Base-by-base conservation (phyloP, 2,329 filamentous ascomycete genomes). In the Colletotrichum phormii region DNA sequence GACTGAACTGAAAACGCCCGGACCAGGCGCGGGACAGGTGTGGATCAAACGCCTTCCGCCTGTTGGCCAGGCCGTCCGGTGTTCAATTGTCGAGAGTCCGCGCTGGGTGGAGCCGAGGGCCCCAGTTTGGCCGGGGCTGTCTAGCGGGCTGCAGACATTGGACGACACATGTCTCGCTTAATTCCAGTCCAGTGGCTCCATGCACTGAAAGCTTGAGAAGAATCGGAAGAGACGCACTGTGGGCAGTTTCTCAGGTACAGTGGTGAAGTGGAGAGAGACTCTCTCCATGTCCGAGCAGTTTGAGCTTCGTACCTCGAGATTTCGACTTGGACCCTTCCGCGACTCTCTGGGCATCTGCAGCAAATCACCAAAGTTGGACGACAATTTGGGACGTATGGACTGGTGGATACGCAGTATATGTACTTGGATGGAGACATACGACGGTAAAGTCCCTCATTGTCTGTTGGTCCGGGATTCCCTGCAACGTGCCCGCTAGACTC, bases 211-310 rank as follows among this genome's bases (percentile, higher is more conserved):
- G 42, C 42, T 49, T 49, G 42, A 49, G 42, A 11, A 49, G 18
- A 49, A 9, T 49, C n/a, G 33, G n/a, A n/a, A 26, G 15, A 31
- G 4, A 59, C 54, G 26, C 66, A 57, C 26, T 55, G 51, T 49
- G 62, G 62, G 37, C 37, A 31, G n/a, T 24, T 55, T 60, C 57
- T 71, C 67, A 66, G 6, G n/a, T 61, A 67, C 62, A 67, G 67
- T 71, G 57, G n/a, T 42, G 5, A 18, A 18, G 35, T 59, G 63
- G 57, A 46, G 6, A 24, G 57, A 46, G 6, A 24, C n/a, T 8
- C 6, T 29, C 9, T 33, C 68, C 35, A 62, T 53, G 53, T 66
- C 63, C 46, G 63, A 65, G 24, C 35, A 24, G 33, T 18, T n/a
- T 49, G 31, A 69, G 67, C 53, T 37, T 58, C 37, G 67, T 31